These are phyloP conservation scores for Hemisphaericaspora lyxosophila DNA, from an alignment of 1,139 yeast genomes.

Conservation along the genomic window DNA sequence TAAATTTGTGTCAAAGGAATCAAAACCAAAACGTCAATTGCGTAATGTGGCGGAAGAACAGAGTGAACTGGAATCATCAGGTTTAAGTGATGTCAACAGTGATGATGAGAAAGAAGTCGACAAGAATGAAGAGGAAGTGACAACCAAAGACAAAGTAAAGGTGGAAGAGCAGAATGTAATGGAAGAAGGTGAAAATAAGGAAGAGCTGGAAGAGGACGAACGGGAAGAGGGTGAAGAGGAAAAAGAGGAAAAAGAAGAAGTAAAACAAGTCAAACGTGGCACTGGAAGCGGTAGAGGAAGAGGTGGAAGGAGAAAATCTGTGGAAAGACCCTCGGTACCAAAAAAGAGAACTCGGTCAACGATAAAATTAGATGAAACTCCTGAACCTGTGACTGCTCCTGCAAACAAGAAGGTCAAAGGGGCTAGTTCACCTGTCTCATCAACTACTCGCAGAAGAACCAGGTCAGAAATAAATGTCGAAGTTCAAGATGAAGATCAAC, in stretches of 20 bases:
- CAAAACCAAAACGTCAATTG: conserved; percentile 24
- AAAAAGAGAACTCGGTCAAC: conserved; percentile 31
- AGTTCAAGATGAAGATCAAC: conserved; percentile 14
- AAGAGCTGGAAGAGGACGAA: conserved; percentile 7
- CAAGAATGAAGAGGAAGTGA: conserved; percentile 10
- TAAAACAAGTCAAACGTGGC: conserved; percentile 1
- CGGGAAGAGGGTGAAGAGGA: conserved; percentile 15
- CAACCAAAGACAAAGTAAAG: too few species aligned
- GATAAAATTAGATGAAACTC: conserved; percentile 21
- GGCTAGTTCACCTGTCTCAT: conserved; percentile 13
- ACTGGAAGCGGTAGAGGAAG: conserved; percentile 5
- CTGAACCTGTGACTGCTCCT: conserved; percentile 15
- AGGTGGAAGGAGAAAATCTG: conserved; percentile 18
- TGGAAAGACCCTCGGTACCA: conserved; percentile 15
- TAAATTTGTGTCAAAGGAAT: conserved; percentile 5
- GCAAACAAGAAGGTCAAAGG: conserved; percentile 13
- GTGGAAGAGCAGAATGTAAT: conserved; percentile 6
- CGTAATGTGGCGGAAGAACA: conserved; percentile 37
- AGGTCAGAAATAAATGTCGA: conserved; percentile 18
- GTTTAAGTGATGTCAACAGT: conserved; percentile 11
- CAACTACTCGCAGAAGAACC: conserved; percentile 22
- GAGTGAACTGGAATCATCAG: conserved; percentile 12
- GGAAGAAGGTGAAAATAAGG: conserved; percentile 2
- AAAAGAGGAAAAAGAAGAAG: conserved; percentile 8
- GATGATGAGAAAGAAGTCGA: conserved; percentile 8